These are phyloP conservation scores for Lentinula raphanica DNA, from an alignment of 768 basidiomycete genomes.

Conservation along the genomic window DNA sequence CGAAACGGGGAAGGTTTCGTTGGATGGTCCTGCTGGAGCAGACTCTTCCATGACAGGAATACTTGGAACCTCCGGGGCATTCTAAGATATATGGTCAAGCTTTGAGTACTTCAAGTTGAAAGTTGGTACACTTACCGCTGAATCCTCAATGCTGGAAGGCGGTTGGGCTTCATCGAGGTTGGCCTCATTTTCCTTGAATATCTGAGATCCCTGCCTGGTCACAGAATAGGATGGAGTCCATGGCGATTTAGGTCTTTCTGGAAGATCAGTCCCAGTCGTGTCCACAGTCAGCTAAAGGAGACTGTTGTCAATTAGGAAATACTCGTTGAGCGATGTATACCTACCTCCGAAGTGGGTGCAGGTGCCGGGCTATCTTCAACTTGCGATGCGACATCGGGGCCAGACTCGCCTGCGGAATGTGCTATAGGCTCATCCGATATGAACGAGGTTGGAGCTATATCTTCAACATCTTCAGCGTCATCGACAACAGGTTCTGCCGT, in stretches of 20 bases:
- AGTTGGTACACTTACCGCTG: not conserved
- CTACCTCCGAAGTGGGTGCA: not conserved
- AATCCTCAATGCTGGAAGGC: not conserved
- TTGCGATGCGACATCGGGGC: not conserved
- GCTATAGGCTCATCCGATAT: not conserved
- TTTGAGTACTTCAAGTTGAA: not conserved
- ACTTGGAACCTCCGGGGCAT: not conserved
- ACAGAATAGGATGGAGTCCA: conserved; percentile 33
- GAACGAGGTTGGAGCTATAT: not conserved
- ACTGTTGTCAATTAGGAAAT: no score
- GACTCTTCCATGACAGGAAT: not conserved
- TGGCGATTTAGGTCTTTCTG: conserved; percentile 25
- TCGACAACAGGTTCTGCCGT: not conserved
- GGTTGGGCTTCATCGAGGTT: conserved; percentile 12
- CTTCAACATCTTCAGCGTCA: not conserved
- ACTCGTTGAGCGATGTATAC: not conserved
- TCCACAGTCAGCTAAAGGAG: not conserved
- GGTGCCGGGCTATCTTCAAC: not conserved
- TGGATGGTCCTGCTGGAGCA: not conserved
- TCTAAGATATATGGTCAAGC: not conserved
- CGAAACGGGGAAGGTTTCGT: not conserved
- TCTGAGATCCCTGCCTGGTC: conserved; percentile 22
- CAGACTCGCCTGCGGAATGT: not conserved
- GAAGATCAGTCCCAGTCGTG: not conserved
- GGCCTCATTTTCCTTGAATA: not conserved